Percentiles rank a stretch among this genome's conserved stretches.
Evolutionary conservation across 2,329 filamentous ascomycete genomes (phyloP).

Genomic region (Hypocrella siamensis): DNA sequence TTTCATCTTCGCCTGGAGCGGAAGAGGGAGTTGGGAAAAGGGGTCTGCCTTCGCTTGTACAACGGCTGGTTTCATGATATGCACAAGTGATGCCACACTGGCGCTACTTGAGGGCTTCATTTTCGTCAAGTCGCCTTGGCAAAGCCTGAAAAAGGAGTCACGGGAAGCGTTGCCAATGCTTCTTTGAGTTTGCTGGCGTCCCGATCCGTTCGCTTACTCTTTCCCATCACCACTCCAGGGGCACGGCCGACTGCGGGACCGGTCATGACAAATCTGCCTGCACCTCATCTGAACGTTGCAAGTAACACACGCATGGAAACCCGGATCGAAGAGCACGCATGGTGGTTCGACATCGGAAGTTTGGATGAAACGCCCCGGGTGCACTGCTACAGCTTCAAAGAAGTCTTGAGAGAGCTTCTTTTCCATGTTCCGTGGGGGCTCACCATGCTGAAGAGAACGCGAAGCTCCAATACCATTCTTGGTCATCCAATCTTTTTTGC

Average conservation of each 20-base stretch:
- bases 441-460: background rate
- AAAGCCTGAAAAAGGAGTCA: background rate
- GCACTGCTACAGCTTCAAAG: background rate
- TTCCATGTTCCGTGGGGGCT: too few relatives aligned
- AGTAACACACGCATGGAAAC: background rate
- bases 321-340: background rate
- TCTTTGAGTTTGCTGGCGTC: constrained; percentile 7
- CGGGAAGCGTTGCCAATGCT: background rate
- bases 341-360: background rate
- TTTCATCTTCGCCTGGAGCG: too few relatives aligned
- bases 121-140: constrained; percentile 1
- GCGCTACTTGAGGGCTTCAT: background rate
- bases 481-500: too few relatives aligned
- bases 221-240: constrained; percentile 11
- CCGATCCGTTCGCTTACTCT: constrained; percentile 24
- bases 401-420: background rate
- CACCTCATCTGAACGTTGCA: background rate
- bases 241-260: background rate
- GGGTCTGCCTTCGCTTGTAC: background rate
- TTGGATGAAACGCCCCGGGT: background rate
- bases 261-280: background rate
- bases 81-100: constrained; percentile 1
- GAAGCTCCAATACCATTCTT: too few relatives aligned
- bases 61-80: constrained; percentile 4
- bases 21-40: background rate